These are phyloP conservation scores for Scytalidium lignicola DNA, from an alignment of 2,329 filamentous ascomycete genomes.

Conservation along the genomic window DNA sequence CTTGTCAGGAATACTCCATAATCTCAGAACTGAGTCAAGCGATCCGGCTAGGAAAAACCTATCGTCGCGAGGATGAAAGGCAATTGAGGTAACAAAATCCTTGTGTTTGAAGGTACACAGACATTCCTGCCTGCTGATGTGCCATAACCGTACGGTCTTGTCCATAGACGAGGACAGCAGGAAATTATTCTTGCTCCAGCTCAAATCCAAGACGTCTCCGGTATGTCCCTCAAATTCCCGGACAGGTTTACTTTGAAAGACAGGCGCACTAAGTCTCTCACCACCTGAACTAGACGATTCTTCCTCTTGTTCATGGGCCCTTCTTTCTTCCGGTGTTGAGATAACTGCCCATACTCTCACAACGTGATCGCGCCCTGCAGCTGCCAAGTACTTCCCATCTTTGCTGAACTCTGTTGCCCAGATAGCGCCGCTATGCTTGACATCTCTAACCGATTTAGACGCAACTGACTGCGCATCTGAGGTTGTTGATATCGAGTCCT, in stretches of 20 bases:
- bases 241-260: slow-evolving; percentile 75
- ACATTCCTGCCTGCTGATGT: slow-evolving; percentile 78
- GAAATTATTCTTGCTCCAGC: slow-evolving; percentile 99
- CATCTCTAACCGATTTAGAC: slow-evolving; percentile 17
- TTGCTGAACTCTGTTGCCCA: slow-evolving; percentile 93
- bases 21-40: slow-evolving; percentile 76
- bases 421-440: slow-evolving; percentile 55
- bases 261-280: slow-evolving; percentile 76
- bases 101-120: slow-evolving; percentile 91
- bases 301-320: slow-evolving; percentile 67
- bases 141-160: slow-evolving; percentile 93
- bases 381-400: slow-evolving; percentile 85
- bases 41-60: slow-evolving; percentile 95
- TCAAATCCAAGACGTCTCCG: slow-evolving; percentile 81
- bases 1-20: slow-evolving; percentile 98
- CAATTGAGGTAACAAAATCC: slow-evolving; percentile 91
- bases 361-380: slow-evolving; percentile 82
- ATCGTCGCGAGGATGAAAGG: slow-evolving; percentile 92
- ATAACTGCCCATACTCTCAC: slow-evolving; percentile 89
- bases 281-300: slow-evolving; percentile 44
- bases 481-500: slow-evolving; percentile 18
- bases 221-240: slow-evolving; percentile 80
- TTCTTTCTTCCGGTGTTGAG: slow-evolving; percentile 73
- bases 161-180: slow-evolving; percentile 95
- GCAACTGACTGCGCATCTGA: slow-evolving; percentile 24